Evolutionary conservation across 2,329 filamentous ascomycete genomes (phyloP).

Genomic region (Endoconidiophora laricicola): DNA sequence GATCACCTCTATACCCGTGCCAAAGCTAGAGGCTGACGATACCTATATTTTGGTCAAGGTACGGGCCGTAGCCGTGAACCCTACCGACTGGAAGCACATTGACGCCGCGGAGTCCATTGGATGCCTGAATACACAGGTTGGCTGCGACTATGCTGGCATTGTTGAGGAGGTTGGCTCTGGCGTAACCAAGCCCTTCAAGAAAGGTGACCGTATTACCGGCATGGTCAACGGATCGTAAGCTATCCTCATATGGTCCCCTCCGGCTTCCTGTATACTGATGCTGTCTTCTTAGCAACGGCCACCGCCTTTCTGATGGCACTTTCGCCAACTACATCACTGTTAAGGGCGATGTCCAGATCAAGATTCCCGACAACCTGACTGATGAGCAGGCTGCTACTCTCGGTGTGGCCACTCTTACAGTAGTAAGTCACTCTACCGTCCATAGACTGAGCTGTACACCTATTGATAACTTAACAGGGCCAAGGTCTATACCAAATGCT

Average conservation of each 20-base stretch:
- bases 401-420: constrained; percentile 27
- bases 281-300: constrained; percentile 14
- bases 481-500: constrained; percentile 34
- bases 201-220: constrained; percentile 31
- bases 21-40: constrained; percentile 14
- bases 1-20: constrained; percentile 17
- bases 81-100: constrained; percentile 22
- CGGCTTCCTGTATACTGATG: not conserved
- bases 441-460: not conserved
- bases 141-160: constrained; percentile 31
- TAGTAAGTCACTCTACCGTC: constrained; percentile 16
- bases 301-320: constrained; percentile 23
- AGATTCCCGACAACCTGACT: constrained; percentile 27
- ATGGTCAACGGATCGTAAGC: constrained; percentile 22
- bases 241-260: not conserved
- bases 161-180: constrained; percentile 29
- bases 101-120: constrained; percentile 15
- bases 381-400: constrained; percentile 31
- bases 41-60: constrained; percentile 22
- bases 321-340: constrained; percentile 25
- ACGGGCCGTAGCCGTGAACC: constrained; percentile 23
- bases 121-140: constrained; percentile 18
- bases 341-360: constrained; percentile 26
- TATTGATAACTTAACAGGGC: constrained; percentile 22
- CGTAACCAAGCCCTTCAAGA: constrained; percentile 27